A percentile compares a stretch with the other conserved stretches of the same genome.
Conservation (phyloP, 2,329 filamentous ascomycete genomes). For the Beauveria varroae region DNA sequence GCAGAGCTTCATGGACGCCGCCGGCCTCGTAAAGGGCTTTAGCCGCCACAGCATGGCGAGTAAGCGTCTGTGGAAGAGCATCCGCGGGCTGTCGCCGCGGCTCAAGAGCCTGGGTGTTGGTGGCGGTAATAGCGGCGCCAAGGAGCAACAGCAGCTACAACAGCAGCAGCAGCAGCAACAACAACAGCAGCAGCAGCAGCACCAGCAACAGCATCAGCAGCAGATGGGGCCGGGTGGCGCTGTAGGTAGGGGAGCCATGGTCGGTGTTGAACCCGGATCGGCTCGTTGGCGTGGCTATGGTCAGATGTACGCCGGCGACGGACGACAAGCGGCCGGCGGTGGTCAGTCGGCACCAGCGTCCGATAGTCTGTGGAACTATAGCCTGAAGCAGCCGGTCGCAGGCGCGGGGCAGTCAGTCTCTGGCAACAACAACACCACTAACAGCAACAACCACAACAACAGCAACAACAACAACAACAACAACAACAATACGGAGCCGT, state of each 20-base stretch:
- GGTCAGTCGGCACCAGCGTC: neutral
- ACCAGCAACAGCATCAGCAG: too few relatives aligned
- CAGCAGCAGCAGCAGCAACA: neutral
- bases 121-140: neutral
- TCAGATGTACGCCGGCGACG: neutral
- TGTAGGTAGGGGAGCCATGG: too few relatives aligned
- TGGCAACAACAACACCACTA: neutral
- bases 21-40: slow-evolving; percentile 25
- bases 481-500: neutral
- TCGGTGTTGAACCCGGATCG: neutral
- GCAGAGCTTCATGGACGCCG: slow-evolving; percentile 24
- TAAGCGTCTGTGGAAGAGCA: slow-evolving; percentile 28
- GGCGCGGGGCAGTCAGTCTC: neutral
- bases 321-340: neutral
- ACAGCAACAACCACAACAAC: neutral
- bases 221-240: too few relatives aligned
- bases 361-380: neutral
- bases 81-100: slow-evolving; percentile 25
- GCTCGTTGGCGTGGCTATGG: neutral
- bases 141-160: neutral
- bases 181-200: neutral
- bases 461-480: neutral
- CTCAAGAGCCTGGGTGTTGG: slow-evolving; percentile 21
- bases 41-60: slow-evolving; percentile 26
- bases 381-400: neutral